A percentile compares a stretch with the other conserved stretches of the same genome.
These are phyloP conservation scores for Melastoma malabathricum DNA, from an alignment of 345 rosid genomes.

Conservation along the genomic window DNA sequence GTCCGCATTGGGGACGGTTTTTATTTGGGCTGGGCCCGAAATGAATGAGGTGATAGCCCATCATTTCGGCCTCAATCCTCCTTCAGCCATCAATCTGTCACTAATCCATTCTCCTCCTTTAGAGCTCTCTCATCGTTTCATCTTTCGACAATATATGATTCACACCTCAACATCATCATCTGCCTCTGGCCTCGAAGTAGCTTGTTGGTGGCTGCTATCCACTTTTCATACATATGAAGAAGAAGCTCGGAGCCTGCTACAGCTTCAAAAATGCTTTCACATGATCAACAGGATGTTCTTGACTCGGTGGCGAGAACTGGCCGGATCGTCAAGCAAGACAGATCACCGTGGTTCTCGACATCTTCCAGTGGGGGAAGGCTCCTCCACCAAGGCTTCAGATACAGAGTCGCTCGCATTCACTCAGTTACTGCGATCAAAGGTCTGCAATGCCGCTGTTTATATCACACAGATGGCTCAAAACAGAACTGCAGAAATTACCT, in stretches of 20 bases:
- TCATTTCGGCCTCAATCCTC: too few species aligned
- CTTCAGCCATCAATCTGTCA: too few species aligned
- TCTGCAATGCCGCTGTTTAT: too few species aligned
- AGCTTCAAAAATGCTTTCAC: constrained; percentile 33
- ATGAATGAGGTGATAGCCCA: too few species aligned
- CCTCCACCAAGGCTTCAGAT: constrained; percentile 56
- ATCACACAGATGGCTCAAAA: too few species aligned
- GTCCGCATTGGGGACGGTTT: too few species aligned
- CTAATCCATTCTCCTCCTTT: too few species aligned
- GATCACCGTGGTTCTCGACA: constrained; percentile 18
- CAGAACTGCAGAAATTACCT: too few species aligned
- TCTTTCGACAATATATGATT: constrained; percentile 38
- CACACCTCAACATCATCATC: constrained; percentile 28
- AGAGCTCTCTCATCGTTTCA: too few species aligned
- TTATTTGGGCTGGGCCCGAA: too few species aligned
- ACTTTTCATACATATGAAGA: constrained; percentile 33
- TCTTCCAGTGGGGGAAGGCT: constrained; percentile 11
- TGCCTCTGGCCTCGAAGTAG: constrained; percentile 36
- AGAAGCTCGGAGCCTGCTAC: too few species aligned
- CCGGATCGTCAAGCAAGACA: constrained; percentile 16
- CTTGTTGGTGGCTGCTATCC: constrained; percentile 17
- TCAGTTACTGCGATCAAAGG: constrained; percentile 59
- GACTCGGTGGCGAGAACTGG: constrained; percentile 49
- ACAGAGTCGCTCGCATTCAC: constrained; percentile 63
- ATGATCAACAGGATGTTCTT: constrained; percentile 44